These are phyloP conservation scores for Suillus sp. DNA, from an alignment of 768 basidiomycete species.

Conservation along the genomic window DNA sequence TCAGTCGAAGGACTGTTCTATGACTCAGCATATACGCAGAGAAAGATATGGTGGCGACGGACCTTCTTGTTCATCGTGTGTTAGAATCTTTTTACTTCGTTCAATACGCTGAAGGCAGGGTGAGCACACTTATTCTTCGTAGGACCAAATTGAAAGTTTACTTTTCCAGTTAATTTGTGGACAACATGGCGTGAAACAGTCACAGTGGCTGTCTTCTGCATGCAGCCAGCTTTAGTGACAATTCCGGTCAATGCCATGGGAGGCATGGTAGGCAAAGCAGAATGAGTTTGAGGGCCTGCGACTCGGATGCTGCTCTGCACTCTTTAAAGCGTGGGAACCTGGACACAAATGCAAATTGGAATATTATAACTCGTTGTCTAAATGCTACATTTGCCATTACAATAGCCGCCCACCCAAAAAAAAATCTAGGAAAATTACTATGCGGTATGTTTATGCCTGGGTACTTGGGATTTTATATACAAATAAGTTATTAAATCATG, in stretches of 20 bases:
- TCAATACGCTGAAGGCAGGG: constrained; percentile 57
- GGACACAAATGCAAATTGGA: too few species aligned
- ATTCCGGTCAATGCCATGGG: constrained; percentile 75
- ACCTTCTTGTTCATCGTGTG: constrained; percentile 77
- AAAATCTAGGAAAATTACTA: background rate
- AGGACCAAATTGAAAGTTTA: constrained; percentile 32
- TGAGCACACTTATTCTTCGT: constrained; percentile 6
- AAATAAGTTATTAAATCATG: constrained; percentile 4
- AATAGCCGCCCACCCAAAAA: too few species aligned
- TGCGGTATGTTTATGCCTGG: background rate
- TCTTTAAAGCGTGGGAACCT: constrained; percentile 1
- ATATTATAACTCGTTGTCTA: too few species aligned
- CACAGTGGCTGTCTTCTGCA: constrained; percentile 86
- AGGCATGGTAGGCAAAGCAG: constrained; percentile 51
- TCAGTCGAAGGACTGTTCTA: constrained; percentile 56
- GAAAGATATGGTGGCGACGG: constrained; percentile 28
- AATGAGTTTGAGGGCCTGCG: background rate
- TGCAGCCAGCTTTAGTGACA: constrained; percentile 79
- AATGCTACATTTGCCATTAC: too few species aligned
- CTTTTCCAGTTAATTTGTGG: constrained; percentile 80
- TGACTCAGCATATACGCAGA: constrained; percentile 15
- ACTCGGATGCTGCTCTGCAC: background rate
- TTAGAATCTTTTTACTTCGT: constrained; percentile 74
- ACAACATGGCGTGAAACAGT: constrained; percentile 73
- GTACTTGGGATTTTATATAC: background rate